Evolutionary conservation across 2,329 filamentous ascomycete species (phyloP), one percentile per base, ranked within the genome.

Genomic region (Cercospora nicotianae): DNA sequence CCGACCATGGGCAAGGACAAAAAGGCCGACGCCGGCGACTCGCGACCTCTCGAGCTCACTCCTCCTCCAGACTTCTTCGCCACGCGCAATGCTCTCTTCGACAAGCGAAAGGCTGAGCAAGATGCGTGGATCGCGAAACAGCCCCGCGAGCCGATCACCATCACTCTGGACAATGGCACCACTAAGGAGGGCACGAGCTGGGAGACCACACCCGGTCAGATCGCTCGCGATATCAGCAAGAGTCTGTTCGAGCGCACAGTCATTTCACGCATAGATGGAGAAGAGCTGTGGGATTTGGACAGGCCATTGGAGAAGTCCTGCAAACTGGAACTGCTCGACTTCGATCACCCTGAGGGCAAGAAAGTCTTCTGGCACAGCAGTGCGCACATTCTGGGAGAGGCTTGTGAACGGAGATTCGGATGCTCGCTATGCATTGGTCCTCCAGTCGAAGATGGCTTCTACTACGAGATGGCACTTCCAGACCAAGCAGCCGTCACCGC

Each of bases 301-400:
- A 86, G 95, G 64, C 94, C 94, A 5, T 83, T 99, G 39, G 95
- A 98, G 84, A 89, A 88, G 81, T 92, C 90, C 83, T 95, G 92
- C 83, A 91, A 88, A 74, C 86, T 99, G 30, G 91, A 94, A 76
- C 85, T 97, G 64, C 85, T 98, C 71, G 89, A 91, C 72, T 99
- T 98, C 75, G 89, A 93, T 61, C 83, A 90, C 79, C 79, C 80
- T 4, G 81, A 91, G 81, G 94, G 93, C 76, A 94, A 95, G 83
- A 92, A 92, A 79, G 94, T 98, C 66, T 99, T 97, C 83, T 99
- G 94, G 94, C 95, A 98, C 81, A 96, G 93, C 20, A 94, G 91
- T 75, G 95, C 95, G 55, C 95, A 99, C 80, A 90, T 96, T 72
- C 87, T 99, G n/a, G 95, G 95, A 74, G 95, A 98, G 81, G 94